Evolutionary conservation across 179 eudicot genomes (phyloP).

Genomic region (Beta lomatogona): DNA sequence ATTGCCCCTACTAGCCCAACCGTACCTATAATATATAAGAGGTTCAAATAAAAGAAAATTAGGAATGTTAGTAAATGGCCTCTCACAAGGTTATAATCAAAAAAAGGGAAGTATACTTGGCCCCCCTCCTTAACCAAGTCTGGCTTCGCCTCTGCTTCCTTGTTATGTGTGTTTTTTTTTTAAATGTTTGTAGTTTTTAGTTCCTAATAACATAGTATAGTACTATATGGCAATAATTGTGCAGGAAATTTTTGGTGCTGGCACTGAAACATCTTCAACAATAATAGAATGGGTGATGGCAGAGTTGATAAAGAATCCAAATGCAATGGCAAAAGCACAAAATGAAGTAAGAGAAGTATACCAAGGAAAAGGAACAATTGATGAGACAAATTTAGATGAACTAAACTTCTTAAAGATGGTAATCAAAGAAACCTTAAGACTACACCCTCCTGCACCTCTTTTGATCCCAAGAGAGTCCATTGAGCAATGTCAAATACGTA

Average conservation of each 20-base stretch:
- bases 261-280: constrained; percentile 3
- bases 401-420: constrained; percentile 8
- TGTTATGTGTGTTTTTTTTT: too few species aligned
- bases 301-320: constrained; percentile 20
- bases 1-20: too few species aligned
- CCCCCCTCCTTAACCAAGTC: too few species aligned
- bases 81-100: too few species aligned
- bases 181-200: background rate
- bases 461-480: constrained; percentile 25
- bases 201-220: background rate
- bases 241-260: constrained; percentile 18
- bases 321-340: constrained; percentile 31
- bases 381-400: constrained; percentile 12
- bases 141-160: too few species aligned
- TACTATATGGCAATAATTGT: background rate
- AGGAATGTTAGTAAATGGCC: too few species aligned
- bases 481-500: background rate
- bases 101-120: too few species aligned
- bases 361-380: background rate
- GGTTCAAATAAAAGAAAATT: too few species aligned
- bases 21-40: too few species aligned
- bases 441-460: constrained; percentile 19
- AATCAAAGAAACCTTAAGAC: constrained; percentile 21
- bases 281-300: constrained; percentile 26
- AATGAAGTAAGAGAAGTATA: constrained; percentile 2